These are phyloP conservation scores for Ambrosia hybrid DNA, from an alignment of 140 eudicot genomes.

Conservation along the genomic window DNA sequence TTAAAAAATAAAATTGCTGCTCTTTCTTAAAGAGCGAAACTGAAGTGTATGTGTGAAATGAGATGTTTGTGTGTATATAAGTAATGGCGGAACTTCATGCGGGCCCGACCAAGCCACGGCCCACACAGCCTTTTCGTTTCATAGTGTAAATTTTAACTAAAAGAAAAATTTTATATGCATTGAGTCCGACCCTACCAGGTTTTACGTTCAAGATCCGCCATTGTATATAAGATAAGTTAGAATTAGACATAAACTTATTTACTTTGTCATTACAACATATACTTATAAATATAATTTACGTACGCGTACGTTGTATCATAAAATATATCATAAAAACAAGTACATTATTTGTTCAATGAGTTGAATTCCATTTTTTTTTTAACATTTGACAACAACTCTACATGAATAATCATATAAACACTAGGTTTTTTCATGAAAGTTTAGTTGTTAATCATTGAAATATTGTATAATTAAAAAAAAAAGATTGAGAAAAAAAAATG, in stretches of 20 bases:
- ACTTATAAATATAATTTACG: too few relatives aligned
- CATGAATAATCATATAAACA: too few relatives aligned
- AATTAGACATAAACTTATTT: not conserved
- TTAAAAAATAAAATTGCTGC: not conserved
- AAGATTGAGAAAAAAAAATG: not conserved
- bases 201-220: too few relatives aligned
- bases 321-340: not conserved
- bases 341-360: not conserved
- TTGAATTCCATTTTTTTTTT: too few relatives aligned
- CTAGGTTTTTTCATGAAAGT: not conserved
- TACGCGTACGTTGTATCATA: not conserved
- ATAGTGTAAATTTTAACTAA: too few relatives aligned
- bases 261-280: not conserved
- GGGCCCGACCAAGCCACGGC: too few relatives aligned
- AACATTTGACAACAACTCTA: too few relatives aligned
- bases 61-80: not conserved
- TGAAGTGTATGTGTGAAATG: not conserved
- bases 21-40: not conserved
- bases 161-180: too few relatives aligned
- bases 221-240: not conserved
- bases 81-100: too few relatives aligned
- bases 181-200: too few relatives aligned
- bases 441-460: not conserved
- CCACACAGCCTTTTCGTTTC: too few relatives aligned
- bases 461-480: not conserved